phyloP scores from a whole-genome alignment of 345 rosid species.

The Noccaea caerulescens region DNA sequence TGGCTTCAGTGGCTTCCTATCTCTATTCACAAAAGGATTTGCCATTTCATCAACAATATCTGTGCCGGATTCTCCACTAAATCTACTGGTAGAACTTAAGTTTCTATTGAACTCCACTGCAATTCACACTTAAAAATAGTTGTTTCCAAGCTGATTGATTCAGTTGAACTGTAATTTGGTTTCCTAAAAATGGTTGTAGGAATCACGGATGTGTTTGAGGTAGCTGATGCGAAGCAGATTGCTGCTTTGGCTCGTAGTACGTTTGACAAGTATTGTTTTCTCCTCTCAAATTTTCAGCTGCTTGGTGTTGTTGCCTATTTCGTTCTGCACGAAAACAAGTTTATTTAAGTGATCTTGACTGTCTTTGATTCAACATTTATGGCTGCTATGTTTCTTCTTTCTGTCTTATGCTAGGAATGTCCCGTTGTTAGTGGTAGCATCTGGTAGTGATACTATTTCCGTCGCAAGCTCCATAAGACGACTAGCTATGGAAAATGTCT shows the following conservation, averaged over 20 bases:
- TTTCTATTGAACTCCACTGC: background rate
- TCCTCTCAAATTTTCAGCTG: constrained; percentile 3
- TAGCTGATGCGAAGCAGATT: constrained; percentile 80
- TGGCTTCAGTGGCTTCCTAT: constrained; percentile 89
- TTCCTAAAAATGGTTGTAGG: constrained; percentile 46
- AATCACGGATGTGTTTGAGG: constrained; percentile 51
- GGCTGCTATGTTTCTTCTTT: constrained; percentile 1
- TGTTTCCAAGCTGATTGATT: background rate
- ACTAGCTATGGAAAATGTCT: constrained; percentile 75
- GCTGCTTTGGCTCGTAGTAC: constrained; percentile 68
- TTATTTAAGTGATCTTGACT: constrained; percentile 3
- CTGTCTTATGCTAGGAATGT: constrained; percentile 58
- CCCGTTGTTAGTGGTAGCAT: constrained; percentile 86
- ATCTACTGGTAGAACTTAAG: constrained; percentile 45
- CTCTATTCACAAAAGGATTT: constrained; percentile 59
- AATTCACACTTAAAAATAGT: background rate
- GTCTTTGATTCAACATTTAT: too few relatives aligned
- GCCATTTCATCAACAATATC: constrained; percentile 45
- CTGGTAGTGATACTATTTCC: constrained; percentile 80
- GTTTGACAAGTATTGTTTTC: constrained; percentile 55
- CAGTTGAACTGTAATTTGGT: background rate
- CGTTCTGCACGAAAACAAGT: background rate
- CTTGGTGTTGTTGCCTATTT: background rate
- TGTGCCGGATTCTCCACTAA: constrained; percentile 39
- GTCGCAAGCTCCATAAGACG: constrained; percentile 79